Evolutionary conservation across 257 asterid genomes (phyloP), one percentile per base, ranked within the genome.

Genomic region (Penstemon davidsonii): DNA sequence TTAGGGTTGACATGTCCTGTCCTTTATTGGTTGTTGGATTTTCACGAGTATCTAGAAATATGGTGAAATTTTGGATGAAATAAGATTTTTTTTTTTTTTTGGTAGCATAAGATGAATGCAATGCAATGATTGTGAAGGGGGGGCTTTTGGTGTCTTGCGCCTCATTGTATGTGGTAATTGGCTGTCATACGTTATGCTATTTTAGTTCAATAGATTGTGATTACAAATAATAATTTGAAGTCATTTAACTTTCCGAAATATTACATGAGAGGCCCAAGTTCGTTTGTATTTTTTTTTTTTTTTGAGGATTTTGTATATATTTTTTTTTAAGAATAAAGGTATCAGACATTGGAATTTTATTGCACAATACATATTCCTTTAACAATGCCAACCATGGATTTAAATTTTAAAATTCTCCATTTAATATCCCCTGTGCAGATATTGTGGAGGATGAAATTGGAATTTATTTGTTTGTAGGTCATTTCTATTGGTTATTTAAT

Each of bases 21-120:
- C 40, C 69, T 73, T 78, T 81, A 81, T 79, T 82, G 88, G 89
- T 69, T 79, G 73, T 81, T 71, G 80, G 85, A 85, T 79, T 83
- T 75, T 81, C 84, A 79, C 85, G 73, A 42, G 81, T 67, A 83
- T 81, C 89, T 76, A 79, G 84, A 73, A 73, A 54, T 61, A 25
- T 43, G 76, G 67, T 71, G 81, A 74, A 62, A 62, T 55, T 80
- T 80, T 69, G 85, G 77, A 72, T 71, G 66, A 6, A 19, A 36
- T 39, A 39, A 57, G 60, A 25, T 25, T 25, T 25, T 25, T 19
- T 1, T 19, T 19, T n/a, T n/a, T 55, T 80, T 80, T 69, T 84
- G 77, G 69, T 71, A 61, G 6, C 8, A 36, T 39, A 33, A 53
- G 60, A 59, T 39, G 75, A 55, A 61, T 15, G 18, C 54, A 19